phyloP scores from a whole-genome alignment of 2,329 filamentous ascomycete genomes.

The Metarhizium rileyi region DNA sequence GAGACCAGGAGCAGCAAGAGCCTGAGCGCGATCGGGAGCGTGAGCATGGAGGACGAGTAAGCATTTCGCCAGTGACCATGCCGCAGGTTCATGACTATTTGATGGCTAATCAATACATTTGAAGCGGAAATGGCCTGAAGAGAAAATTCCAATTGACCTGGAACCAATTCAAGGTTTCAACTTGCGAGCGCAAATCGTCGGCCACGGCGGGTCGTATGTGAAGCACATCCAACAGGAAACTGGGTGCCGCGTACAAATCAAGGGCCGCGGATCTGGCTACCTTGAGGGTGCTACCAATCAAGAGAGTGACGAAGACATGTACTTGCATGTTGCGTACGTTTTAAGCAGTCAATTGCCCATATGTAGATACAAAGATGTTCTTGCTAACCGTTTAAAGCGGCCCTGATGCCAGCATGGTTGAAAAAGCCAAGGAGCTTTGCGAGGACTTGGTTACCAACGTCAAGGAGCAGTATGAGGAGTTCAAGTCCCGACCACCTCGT shows the following conservation, averaged over 20 bases:
- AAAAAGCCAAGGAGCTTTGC: conserved; percentile 79
- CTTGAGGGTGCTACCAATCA: conserved; percentile 78
- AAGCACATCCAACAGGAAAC: conserved; percentile 98
- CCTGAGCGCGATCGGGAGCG: conserved; percentile 61
- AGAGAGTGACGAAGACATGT: conserved; percentile 96
- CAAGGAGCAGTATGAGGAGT: conserved; percentile 79
- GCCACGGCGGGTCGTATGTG: conserved; percentile 87
- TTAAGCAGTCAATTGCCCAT: background rate
- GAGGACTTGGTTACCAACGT: conserved; percentile 82
- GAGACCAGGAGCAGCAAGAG: conserved; percentile 59
- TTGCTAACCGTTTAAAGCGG: conserved; percentile 46
- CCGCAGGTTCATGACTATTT: conserved; percentile 1
- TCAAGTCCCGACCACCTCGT: conserved; percentile 73
- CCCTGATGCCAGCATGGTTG: conserved; percentile 77
- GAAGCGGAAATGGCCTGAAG: conserved; percentile 97
- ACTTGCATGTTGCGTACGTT: conserved; percentile 86
- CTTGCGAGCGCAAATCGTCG: conserved; percentile 89
- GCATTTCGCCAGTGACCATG: conserved; percentile 13
- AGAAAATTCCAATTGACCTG: conserved; percentile 82
- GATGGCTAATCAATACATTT: background rate
- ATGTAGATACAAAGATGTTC: background rate
- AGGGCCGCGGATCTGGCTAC: conserved; percentile 90
- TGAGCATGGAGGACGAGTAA: conserved; percentile 70
- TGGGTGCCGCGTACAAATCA: conserved; percentile 93
- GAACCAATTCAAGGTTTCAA: conserved; percentile 94